A percentile compares a stretch with the other conserved stretches of the same genome.
phyloP scores from a whole-genome alignment of 2,329 filamentous ascomycete species.

The Aspergillus proliferans region DNA sequence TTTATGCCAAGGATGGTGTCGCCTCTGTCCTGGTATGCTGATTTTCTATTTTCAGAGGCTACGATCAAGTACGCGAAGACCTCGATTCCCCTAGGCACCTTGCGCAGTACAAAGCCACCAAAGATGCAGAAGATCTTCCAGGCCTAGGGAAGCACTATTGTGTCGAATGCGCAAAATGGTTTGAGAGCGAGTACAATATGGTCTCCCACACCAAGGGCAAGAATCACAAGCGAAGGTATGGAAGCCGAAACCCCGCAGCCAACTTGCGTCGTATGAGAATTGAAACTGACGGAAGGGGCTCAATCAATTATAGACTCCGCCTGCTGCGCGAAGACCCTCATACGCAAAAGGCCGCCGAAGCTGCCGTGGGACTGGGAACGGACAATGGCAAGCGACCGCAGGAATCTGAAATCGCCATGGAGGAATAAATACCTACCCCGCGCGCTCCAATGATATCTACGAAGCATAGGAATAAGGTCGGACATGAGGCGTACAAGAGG shows the following conservation, averaged over 20 bases:
- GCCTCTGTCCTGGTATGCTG: neutral
- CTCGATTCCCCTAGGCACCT: conserved; percentile 73
- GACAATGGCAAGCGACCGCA: conserved; percentile 55
- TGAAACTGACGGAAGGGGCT: conserved; percentile 5
- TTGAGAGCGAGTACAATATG: conserved; percentile 75
- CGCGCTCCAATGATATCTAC: neutral
- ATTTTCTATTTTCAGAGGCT: conserved; percentile 58
- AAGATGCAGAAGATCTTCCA: conserved; percentile 79
- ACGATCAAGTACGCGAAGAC: conserved; percentile 88
- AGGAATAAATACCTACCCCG: conserved; percentile 21
- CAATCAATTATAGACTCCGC: conserved; percentile 56
- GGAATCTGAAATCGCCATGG: conserved; percentile 36
- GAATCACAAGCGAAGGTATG: conserved; percentile 81
- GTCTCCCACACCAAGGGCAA: conserved; percentile 75
- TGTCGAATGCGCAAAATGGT: conserved; percentile 91
- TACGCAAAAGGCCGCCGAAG: conserved; percentile 78
- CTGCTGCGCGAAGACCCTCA: conserved; percentile 78
- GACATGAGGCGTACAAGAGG: neutral
- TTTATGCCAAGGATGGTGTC: conserved; percentile 22
- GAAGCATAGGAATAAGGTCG: neutral
- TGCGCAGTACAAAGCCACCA: conserved; percentile 67
- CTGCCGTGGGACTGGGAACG: conserved; percentile 64
- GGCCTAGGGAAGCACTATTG: conserved; percentile 83
- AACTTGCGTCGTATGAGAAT: neutral
- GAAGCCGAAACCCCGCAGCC: neutral